A percentile compares a stretch with the other conserved stretches of the same genome.
Conservation (phyloP, 306 rosid genomes). For the Quillaja saponaria region DNA sequence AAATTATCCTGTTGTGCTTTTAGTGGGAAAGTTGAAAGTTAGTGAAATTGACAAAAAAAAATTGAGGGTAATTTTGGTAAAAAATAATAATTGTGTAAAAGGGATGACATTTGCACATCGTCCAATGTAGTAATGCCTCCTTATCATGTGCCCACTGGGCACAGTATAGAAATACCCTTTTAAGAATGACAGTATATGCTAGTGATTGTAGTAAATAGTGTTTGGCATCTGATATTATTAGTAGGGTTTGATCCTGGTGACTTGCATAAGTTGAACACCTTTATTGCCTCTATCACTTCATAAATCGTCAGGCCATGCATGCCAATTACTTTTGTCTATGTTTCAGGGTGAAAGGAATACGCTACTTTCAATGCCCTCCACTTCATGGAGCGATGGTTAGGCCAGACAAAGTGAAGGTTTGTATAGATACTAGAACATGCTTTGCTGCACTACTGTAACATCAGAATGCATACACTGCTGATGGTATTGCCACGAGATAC, state of each 20-base stretch:
- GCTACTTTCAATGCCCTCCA: constrained; percentile 76
- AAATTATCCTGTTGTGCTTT: no score
- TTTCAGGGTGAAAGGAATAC: constrained; percentile 77
- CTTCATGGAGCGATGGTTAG: constrained; percentile 82
- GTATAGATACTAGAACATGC: constrained; percentile 17
- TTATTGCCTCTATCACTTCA: not conserved
- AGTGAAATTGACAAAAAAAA: no score
- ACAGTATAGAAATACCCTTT: no score
- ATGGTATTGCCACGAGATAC: not conserved
- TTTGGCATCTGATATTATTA: not conserved
- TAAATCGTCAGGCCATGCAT: constrained; percentile 7
- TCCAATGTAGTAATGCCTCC: no score
- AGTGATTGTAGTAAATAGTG: no score
- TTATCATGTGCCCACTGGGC: no score
- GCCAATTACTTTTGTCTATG: not conserved
- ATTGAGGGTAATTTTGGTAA: no score
- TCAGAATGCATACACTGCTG: not conserved
- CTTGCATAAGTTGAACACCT: not conserved
- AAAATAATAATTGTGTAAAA: no score
- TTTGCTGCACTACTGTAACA: not conserved
- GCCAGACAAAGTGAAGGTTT: constrained; percentile 93
- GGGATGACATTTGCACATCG: no score
- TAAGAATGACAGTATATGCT: no score
- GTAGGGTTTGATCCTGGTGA: not conserved
- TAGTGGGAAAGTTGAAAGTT: no score